Conservation (phyloP, 1,284 basidiomycete genomes). For the Fomitopsis schrenkii region DNA sequence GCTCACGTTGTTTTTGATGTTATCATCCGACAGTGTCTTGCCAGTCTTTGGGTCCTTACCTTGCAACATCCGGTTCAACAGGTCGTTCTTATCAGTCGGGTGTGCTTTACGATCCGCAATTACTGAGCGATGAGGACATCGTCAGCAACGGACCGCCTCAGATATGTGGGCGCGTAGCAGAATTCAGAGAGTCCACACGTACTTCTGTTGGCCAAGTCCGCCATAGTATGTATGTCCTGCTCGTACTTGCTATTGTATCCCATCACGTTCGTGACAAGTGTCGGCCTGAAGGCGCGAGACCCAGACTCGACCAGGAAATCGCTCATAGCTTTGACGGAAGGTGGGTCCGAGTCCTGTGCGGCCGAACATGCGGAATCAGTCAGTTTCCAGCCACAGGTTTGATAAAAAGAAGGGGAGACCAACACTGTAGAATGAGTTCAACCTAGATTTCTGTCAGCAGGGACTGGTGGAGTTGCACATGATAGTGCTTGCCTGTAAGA, state of each 20-base stretch:
- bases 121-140: slow-evolving; percentile 17
- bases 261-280: slow-evolving; percentile 33
- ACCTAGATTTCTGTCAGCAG: slow-evolving; percentile 14
- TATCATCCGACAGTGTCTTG: slow-evolving; percentile 38
- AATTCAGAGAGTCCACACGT: background rate
- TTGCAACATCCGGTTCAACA: slow-evolving; percentile 43
- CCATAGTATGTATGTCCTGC: slow-evolving; percentile 35
- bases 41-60: slow-evolving; percentile 46
- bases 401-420: background rate
- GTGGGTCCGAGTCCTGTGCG: slow-evolving; percentile 28
- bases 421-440: slow-evolving; percentile 39
- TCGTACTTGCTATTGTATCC: slow-evolving; percentile 35
- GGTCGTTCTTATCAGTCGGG: slow-evolving; percentile 38
- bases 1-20: slow-evolving; percentile 41
- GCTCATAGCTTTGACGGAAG: slow-evolving; percentile 41
- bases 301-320: slow-evolving; percentile 39
- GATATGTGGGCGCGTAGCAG: background rate
- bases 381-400: background rate
- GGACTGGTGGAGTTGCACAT: background rate
- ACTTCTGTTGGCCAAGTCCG: slow-evolving; percentile 36
- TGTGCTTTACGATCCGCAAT: slow-evolving; percentile 34
- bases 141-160: background rate
- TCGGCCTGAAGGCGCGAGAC: slow-evolving; percentile 30
- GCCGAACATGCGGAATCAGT: background rate
- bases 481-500: slow-evolving; percentile 29